phyloP scores from a whole-genome alignment of 257 asterid species.

The Anisodus tanguticus region DNA sequence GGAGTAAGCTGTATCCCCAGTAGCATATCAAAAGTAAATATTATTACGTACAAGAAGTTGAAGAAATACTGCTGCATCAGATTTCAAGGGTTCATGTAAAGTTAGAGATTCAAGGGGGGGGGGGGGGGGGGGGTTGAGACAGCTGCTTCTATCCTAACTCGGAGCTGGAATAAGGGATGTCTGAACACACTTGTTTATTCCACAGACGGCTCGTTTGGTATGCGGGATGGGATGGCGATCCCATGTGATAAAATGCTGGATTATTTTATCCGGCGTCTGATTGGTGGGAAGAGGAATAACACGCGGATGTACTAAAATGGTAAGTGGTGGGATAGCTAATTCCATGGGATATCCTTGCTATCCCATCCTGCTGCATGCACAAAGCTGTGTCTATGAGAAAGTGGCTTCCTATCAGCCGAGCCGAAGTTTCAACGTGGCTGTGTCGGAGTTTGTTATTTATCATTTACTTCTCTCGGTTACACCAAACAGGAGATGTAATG shows the following conservation, averaged over 20 bases:
- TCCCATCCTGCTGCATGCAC: no score
- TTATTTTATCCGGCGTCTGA: no score
- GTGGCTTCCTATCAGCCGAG: neutral
- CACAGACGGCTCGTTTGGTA: neutral
- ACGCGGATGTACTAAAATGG: no score
- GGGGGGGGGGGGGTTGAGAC: no score
- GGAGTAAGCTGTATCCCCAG: neutral
- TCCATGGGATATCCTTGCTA: no score
- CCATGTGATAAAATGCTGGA: no score
- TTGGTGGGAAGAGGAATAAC: no score
- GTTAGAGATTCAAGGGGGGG: no score
- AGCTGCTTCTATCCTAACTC: neutral
- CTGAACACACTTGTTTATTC: neutral
- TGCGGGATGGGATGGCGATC: no score
- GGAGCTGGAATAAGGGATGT: neutral
- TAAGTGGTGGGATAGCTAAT: no score
- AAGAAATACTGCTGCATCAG: no score
- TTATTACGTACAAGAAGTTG: neutral
- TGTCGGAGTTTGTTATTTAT: neutral
- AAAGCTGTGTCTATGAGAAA: neutral
- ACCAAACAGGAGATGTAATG: no score
- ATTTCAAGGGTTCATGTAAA: neutral
- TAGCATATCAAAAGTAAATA: neutral
- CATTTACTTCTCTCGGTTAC: neutral
- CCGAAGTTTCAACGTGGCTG: neutral